Base-by-base conservation (phyloP, 2,329 filamentous ascomycete species). In the Cladophialophora chaetospira region DNA sequence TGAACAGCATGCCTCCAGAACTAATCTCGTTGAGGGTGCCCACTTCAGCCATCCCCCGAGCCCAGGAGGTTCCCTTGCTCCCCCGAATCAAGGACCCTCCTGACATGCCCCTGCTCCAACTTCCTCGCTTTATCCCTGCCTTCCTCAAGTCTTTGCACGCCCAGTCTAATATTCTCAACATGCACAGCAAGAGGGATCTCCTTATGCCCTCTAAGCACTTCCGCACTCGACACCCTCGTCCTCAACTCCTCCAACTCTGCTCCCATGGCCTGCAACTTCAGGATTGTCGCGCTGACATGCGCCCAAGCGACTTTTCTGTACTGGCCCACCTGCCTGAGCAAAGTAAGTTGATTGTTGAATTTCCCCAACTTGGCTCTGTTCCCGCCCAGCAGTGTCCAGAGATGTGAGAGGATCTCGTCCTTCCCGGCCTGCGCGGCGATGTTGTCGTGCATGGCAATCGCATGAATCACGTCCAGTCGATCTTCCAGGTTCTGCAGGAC, bases 311-410 rank as follows among this genome's bases (percentile, higher is more conserved):
- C 77, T 44, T 79, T 79, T 23, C 88, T 80, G 73, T 93, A 89
- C 4, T 69, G 67, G 21, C 82, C 80, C n/a, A 94, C 86, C 58
- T 85, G 79, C 1, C 75, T 71, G 9, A 95, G 78, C 3, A 93
- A 78, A 2, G 72, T 69, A 5, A 92, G 77, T 66, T 91, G 86
- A 21, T 77, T 74, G 52, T 85, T 78, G 58, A 88, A 81, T 61
- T 84, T 84, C 44, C 80, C 79, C 11, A 88, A 75, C 43, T 81
- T 80, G 15, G 76, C 73, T 28, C 78, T 76, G 69, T 92, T 90
- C 17, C 81, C 87, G 43, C 89, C 89, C 11, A 94, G 77, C 58
- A 87, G 81, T 0, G 86, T 88, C 87, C 89, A 91, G 6, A 94
- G 76, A 11, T 81, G 79, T 58, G 83, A 84, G 53, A 92, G 79